Percentiles rank a stretch among this genome's conserved stretches.
phyloP scores from a whole-genome alignment of 1,139 yeast species.

The Candida sp. region DNA sequence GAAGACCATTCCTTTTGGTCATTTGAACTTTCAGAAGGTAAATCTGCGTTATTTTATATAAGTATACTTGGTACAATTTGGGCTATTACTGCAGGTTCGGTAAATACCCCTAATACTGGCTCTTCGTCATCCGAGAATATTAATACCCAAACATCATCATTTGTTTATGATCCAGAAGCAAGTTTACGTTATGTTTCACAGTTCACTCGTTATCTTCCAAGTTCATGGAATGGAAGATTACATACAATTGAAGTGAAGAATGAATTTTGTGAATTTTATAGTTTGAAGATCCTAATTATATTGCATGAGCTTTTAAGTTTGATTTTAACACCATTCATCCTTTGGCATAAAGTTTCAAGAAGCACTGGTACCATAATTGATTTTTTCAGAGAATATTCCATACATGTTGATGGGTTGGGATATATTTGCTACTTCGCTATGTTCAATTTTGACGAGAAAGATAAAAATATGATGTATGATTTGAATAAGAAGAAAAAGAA shows the following conservation, averaged over 20 bases:
- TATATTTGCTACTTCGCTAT: constrained; percentile 93
- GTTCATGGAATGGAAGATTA: constrained; percentile 77
- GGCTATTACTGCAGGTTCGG: constrained; percentile 53
- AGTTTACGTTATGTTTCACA: constrained; percentile 74
- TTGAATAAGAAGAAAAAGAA: constrained; percentile 24
- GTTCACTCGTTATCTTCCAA: constrained; percentile 88
- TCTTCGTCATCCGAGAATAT: constrained; percentile 45
- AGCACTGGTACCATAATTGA: constrained; percentile 77
- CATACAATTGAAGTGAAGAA: constrained; percentile 81
- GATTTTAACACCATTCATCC: constrained; percentile 78
- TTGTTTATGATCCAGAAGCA: constrained; percentile 86
- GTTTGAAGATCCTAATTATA: constrained; percentile 69
- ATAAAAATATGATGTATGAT: constrained; percentile 46
- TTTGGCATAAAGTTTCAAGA: constrained; percentile 79
- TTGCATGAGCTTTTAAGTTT: constrained; percentile 78
- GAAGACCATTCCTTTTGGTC: constrained; percentile 77
- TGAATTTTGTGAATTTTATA: constrained; percentile 78
- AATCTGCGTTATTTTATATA: constrained; percentile 81
- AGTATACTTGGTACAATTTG: constrained; percentile 81
- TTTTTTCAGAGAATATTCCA: constrained; percentile 83
- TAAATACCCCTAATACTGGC: constrained; percentile 34
- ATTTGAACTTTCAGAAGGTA: constrained; percentile 80
- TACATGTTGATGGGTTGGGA: constrained; percentile 93
- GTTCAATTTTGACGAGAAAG: constrained; percentile 72
- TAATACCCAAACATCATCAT: constrained; percentile 27